These are phyloP conservation scores for Phymatotrichopsis omnivora DNA, from an alignment of 2,329 filamentous ascomycete genomes.

Conservation along the genomic window DNA sequence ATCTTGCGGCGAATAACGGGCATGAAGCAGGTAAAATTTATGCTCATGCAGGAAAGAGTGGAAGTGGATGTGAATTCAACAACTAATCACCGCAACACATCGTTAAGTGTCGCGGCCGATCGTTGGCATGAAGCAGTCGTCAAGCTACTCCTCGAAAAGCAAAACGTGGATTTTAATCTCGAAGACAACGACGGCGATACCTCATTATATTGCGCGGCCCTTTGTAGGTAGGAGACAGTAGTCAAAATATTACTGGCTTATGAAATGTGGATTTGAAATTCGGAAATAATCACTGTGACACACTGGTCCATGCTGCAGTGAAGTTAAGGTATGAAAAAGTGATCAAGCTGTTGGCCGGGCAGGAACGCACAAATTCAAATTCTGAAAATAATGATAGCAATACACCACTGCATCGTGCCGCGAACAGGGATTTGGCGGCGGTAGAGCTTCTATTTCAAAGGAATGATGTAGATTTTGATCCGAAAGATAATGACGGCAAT, in stretches of 20 bases:
- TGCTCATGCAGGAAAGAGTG: background rate
- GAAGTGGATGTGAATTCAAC: background rate
- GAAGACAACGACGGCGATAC: too few species aligned
- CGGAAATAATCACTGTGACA: too few species aligned
- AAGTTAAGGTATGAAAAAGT: too few species aligned
- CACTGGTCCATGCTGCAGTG: too few species aligned
- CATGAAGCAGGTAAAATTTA: constrained; percentile 5
- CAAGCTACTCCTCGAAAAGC: background rate
- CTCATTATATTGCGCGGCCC: too few species aligned
- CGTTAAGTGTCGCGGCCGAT: background rate
- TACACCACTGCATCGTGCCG: too few species aligned
- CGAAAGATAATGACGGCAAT: background rate
- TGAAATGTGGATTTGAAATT: too few species aligned
- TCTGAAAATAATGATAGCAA: too few species aligned
- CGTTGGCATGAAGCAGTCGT: background rate
- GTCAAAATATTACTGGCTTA: too few species aligned
- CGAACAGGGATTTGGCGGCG: background rate
- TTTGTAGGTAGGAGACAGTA: too few species aligned
- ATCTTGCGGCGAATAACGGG: constrained; percentile 15
- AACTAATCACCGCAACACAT: background rate
- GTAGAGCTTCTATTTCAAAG: background rate
- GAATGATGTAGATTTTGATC: background rate
- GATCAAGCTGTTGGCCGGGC: too few species aligned
- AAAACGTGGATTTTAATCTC: background rate
- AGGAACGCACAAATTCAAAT: too few species aligned